Conservation (phyloP, 139 green algal species). For the Chlorella sp. region DNA sequence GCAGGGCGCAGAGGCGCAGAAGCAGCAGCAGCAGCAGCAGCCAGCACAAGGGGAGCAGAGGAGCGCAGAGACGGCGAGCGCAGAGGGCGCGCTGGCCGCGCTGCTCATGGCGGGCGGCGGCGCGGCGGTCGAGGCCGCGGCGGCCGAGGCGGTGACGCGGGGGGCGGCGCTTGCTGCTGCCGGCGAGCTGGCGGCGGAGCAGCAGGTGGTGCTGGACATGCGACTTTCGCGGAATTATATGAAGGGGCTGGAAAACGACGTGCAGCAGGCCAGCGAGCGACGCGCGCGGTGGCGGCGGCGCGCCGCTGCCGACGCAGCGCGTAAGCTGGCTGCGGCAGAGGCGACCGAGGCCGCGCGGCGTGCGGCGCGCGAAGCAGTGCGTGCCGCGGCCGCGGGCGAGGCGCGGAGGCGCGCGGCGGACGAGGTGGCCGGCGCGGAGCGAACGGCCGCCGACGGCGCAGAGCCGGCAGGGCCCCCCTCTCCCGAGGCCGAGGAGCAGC, state of each 20-base stretch:
- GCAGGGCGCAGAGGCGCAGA: not conserved
- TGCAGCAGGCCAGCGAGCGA: not conserved
- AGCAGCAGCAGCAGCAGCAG: too few species aligned
- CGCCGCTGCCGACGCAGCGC: not conserved
- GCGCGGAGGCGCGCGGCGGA: not conserved
- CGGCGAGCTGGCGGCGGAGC: slow-evolving; percentile 16
- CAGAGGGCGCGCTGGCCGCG: too few species aligned
- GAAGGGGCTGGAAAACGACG: not conserved
- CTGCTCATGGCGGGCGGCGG: too few species aligned
- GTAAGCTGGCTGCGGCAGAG: not conserved
- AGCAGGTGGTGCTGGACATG: slow-evolving; percentile 24
- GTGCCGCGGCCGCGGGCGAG: not conserved
- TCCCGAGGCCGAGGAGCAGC: not conserved
- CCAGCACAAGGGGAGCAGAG: too few species aligned
- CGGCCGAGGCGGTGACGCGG: too few species aligned
- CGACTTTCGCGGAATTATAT: slow-evolving; percentile 13
- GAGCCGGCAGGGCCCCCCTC: not conserved
- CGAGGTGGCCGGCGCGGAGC: not conserved
- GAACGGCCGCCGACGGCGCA: not conserved
- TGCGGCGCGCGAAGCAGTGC: not conserved
- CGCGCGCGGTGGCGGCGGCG: not conserved
- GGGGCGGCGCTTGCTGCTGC: slow-evolving; percentile 11
- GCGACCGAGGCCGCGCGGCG: not conserved
- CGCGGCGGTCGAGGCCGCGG: not conserved
- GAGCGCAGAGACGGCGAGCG: too few species aligned